Conservation (phyloP, 352 stramenopile species). For the Pythium utonaiense region DNA sequence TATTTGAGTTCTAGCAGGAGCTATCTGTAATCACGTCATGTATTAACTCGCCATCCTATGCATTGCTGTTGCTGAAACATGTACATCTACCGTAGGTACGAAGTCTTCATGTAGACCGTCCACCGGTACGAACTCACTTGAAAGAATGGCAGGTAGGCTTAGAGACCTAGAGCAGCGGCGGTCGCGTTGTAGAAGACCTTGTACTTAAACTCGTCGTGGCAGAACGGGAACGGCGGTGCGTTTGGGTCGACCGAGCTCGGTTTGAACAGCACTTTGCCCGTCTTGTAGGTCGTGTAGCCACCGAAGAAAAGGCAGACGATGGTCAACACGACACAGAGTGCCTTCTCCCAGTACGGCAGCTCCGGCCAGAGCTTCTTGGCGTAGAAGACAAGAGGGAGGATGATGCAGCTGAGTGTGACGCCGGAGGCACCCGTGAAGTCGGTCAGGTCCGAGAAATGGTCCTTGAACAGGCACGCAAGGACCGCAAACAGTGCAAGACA, state of each 20-base stretch:
- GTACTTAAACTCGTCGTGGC: slow-evolving; percentile 16
- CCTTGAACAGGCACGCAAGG: slow-evolving; percentile 25
- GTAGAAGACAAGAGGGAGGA: slow-evolving; percentile 70
- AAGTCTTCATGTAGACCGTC: too few relatives aligned
- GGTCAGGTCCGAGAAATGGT: slow-evolving; percentile 59
- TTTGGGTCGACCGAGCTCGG: not conserved
- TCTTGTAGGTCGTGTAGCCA: not conserved
- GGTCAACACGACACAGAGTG: slow-evolving; percentile 32
- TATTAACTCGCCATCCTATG: too few relatives aligned
- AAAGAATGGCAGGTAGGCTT: too few relatives aligned
- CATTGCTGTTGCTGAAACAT: too few relatives aligned
- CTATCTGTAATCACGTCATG: too few relatives aligned
- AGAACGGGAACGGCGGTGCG: slow-evolving; percentile 21
- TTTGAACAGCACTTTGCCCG: not conserved
- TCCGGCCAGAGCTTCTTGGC: slow-evolving; percentile 49
- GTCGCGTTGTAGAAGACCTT: slow-evolving; percentile 22
- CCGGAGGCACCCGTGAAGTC: slow-evolving; percentile 66
- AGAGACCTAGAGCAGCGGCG: not conserved
- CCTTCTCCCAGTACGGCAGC: slow-evolving; percentile 36
- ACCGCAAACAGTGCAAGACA: slow-evolving; percentile 49
- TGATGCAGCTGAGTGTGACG: slow-evolving; percentile 51
- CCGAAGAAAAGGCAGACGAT: slow-evolving; percentile 37
- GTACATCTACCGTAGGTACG: too few relatives aligned
- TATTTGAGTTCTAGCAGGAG: too few relatives aligned
- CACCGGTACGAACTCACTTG: too few relatives aligned